These are phyloP conservation scores for Dentiscutata heterogama DNA, from an alignment of 371 early-diverging fungal species.

Conservation along the genomic window DNA sequence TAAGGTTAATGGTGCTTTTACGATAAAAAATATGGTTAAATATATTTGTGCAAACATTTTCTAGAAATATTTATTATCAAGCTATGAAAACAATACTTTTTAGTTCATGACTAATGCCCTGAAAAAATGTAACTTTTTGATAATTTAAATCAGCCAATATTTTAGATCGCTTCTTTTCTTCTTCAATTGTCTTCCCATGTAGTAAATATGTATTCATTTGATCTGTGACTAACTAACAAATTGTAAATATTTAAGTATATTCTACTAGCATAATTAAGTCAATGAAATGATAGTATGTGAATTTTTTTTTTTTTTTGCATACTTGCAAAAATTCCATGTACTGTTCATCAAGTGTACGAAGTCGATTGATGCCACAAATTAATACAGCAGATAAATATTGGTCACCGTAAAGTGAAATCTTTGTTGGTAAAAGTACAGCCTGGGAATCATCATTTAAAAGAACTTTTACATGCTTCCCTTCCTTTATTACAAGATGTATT, in stretches of 20 bases:
- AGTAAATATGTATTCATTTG: conserved; percentile 45
- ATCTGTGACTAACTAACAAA: too few relatives aligned
- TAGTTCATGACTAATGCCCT: too few relatives aligned
- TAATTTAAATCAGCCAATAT: conserved; percentile 42
- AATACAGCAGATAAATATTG: conserved; percentile 46
- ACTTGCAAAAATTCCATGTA: conserved; percentile 52
- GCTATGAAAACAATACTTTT: too few relatives aligned
- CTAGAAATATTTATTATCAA: conserved; percentile 53
- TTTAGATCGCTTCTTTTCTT: conserved; percentile 54
- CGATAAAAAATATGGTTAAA: conserved; percentile 31
- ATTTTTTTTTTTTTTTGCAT: too few relatives aligned
- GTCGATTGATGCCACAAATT: conserved; percentile 49
- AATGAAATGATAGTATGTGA: too few relatives aligned
- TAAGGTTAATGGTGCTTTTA: conserved; percentile 58
- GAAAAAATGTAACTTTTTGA: too few relatives aligned
- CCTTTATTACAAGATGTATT: too few relatives aligned
- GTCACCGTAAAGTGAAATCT: conserved; percentile 45
- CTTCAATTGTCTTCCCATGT: conserved; percentile 53
- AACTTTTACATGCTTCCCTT: too few relatives aligned
- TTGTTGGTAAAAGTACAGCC: too few relatives aligned
- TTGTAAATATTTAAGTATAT: too few relatives aligned
- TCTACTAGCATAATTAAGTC: too few relatives aligned
- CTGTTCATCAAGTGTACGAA: conserved; percentile 50
- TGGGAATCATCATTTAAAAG: too few relatives aligned
- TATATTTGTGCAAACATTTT: conserved; percentile 55